phyloP scores from a whole-genome alignment of 2,329 filamentous ascomycete species.

The Claviceps lovelessii region DNA sequence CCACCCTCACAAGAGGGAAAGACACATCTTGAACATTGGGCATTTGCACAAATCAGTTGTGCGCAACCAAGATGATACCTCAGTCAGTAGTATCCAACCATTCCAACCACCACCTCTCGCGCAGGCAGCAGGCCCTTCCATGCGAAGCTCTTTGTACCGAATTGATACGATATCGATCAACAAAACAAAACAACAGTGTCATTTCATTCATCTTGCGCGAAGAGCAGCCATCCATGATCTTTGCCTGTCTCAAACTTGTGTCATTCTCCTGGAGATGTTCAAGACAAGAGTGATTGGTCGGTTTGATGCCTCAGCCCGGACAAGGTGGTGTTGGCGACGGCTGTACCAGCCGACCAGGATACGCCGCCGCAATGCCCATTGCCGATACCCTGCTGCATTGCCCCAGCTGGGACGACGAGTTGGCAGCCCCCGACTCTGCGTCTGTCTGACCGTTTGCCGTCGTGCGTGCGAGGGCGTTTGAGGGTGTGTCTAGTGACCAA shows the following conservation, averaged over 20 bases:
- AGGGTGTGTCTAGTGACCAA: neutral
- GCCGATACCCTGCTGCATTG: neutral
- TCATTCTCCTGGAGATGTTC: neutral
- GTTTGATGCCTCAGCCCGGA: conserved; percentile 5
- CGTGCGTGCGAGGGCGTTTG: neutral
- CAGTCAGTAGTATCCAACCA: neutral
- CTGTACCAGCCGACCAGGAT: neutral
- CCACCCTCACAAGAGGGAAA: neutral
- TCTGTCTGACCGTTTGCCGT: conserved; percentile 3
- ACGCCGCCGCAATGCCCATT: neutral
- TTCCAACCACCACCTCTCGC: neutral
- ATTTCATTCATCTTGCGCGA: neutral
- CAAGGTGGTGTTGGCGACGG: conserved; percentile 3
- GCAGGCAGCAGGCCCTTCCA: neutral
- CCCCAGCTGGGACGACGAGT: neutral
- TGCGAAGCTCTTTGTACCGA: too few species aligned
- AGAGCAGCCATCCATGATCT: neutral
- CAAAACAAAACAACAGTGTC: neutral
- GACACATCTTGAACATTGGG: neutral
- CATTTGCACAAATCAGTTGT: neutral
- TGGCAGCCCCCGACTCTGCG: neutral
- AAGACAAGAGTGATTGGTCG: conserved; percentile 2
- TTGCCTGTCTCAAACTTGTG: neutral
- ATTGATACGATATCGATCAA: neutral
- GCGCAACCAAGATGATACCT: neutral